These are phyloP conservation scores for Alternaria panax DNA, from an alignment of 2,329 filamentous ascomycete genomes.

Conservation along the genomic window DNA sequence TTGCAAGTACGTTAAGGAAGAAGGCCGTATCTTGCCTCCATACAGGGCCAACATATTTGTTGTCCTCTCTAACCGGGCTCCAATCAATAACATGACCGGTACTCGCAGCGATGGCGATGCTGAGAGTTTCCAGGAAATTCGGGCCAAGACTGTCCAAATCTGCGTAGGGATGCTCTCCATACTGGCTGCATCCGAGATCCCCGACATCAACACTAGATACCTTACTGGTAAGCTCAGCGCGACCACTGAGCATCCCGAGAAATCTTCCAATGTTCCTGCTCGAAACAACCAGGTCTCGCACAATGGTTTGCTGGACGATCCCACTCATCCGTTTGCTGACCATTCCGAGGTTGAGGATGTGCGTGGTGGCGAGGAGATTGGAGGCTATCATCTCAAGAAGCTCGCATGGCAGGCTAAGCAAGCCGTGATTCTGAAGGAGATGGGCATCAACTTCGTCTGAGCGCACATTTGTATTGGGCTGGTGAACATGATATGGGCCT, in stretches of 20 bases:
- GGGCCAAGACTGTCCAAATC: not conserved
- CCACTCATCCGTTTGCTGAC: constrained; percentile 17
- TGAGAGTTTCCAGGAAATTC: not conserved
- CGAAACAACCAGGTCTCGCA: constrained; percentile 16
- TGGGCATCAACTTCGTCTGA: not conserved
- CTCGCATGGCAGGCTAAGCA: constrained; percentile 18
- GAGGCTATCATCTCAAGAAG: constrained; percentile 18
- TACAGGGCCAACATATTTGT: not conserved
- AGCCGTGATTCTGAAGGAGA: not conserved
- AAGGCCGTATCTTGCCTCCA: constrained; percentile 15
- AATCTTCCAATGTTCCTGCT: constrained; percentile 17
- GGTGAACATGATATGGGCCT: not conserved
- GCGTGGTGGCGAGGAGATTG: not conserved
- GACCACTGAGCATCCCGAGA: constrained; percentile 14
- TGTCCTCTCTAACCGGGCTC: constrained; percentile 1
- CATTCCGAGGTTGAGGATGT: constrained; percentile 16
- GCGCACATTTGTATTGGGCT: not conserved
- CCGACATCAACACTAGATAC: constrained; percentile 22
- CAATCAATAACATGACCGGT: not conserved
- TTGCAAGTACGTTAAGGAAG: constrained; percentile 20
- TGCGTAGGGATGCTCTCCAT: constrained; percentile 2
- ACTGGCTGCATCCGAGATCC: constrained; percentile 14
- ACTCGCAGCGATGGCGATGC: constrained; percentile 5
- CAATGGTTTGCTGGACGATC: constrained; percentile 25
- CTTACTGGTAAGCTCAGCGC: constrained; percentile 15